A percentile compares a stretch with the other conserved stretches of the same genome.
phyloP scores from a whole-genome alignment of 441 rosid genomes.

The Rhodomyrtus psidioides region DNA sequence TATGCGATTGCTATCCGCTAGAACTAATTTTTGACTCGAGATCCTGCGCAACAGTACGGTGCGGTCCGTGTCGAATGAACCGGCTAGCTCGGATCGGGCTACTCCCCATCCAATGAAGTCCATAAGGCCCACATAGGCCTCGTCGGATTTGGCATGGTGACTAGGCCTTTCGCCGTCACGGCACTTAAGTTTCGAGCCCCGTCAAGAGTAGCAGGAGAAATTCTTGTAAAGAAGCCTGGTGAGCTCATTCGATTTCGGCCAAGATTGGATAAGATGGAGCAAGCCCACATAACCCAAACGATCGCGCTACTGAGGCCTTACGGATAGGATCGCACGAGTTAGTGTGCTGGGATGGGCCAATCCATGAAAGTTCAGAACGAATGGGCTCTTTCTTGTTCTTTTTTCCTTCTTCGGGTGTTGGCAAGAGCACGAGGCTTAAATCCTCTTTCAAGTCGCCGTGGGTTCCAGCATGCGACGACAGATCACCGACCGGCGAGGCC shows the following conservation, averaged over 20 bases:
- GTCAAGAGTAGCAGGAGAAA: not conserved
- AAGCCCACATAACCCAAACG: not conserved
- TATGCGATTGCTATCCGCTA: no score
- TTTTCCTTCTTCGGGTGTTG: not conserved
- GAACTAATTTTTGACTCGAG: no score
- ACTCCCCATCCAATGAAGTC: no score
- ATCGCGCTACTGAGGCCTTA: not conserved
- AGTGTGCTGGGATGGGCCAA: not conserved
- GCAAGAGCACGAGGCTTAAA: not conserved
- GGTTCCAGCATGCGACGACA: not conserved
- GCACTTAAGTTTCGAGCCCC: not conserved
- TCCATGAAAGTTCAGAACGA: not conserved
- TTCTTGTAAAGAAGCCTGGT: no score
- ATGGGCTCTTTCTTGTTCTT: not conserved
- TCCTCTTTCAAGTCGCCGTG: not conserved
- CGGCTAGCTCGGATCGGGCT: no score
- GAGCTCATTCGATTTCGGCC: not conserved
- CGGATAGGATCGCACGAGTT: not conserved
- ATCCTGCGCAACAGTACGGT: no score
- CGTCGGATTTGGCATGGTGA: no score
- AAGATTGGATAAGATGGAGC: not conserved
- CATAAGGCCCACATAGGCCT: no score
- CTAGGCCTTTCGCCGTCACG: no score
- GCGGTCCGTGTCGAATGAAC: no score
- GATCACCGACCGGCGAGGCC: no score